Percentiles rank a stretch among this genome's conserved stretches.
phyloP scores from a whole-genome alignment of 805 yeast species.

The Kazachstania bromeliacearum region DNA sequence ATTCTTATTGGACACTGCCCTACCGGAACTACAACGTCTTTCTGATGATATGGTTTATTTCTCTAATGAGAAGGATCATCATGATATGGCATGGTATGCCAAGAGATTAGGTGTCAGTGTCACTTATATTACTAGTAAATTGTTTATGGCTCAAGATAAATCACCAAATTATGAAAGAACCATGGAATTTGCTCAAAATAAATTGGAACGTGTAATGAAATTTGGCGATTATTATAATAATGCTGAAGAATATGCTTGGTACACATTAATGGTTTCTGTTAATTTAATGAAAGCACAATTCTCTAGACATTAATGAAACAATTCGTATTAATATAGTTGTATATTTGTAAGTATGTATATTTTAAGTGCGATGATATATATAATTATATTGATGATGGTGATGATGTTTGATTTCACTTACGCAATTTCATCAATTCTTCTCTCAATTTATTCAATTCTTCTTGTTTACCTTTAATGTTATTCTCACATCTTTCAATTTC shows the following conservation, averaged over 20 bases:
- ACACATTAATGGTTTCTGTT: slow-evolving; percentile 49
- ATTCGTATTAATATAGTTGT: not conserved
- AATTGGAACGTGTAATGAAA: slow-evolving; percentile 42
- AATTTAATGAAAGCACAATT: slow-evolving; percentile 67
- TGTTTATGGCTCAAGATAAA: slow-evolving; percentile 70
- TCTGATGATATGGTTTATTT: slow-evolving; percentile 76
- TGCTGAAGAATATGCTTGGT: slow-evolving; percentile 68
- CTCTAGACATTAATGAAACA: slow-evolving; percentile 37
- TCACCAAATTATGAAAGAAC: slow-evolving; percentile 51
- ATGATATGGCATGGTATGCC: slow-evolving; percentile 88
- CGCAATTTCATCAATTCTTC: slow-evolving; percentile 42
- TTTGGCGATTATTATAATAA: slow-evolving; percentile 54
- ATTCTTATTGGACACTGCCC: slow-evolving; percentile 41
- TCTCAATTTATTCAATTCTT: slow-evolving; percentile 50
- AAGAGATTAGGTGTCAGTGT: slow-evolving; percentile 64
- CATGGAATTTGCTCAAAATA: slow-evolving; percentile 49
- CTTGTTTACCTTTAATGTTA: slow-evolving; percentile 49
- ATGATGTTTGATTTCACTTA: too few relatives aligned
- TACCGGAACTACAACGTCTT: slow-evolving; percentile 61
- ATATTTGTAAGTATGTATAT: too few relatives aligned
- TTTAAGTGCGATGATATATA: not conserved
- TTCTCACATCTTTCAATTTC: slow-evolving; percentile 75
- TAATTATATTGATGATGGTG: not conserved
- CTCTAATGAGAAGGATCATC: slow-evolving; percentile 65
- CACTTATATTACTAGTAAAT: slow-evolving; percentile 64